Percentiles rank a stretch among this genome's conserved stretches.
Evolutionary conservation across 2,329 filamentous ascomycete species (phyloP).

Genomic region (Botrytis deweyae): DNA sequence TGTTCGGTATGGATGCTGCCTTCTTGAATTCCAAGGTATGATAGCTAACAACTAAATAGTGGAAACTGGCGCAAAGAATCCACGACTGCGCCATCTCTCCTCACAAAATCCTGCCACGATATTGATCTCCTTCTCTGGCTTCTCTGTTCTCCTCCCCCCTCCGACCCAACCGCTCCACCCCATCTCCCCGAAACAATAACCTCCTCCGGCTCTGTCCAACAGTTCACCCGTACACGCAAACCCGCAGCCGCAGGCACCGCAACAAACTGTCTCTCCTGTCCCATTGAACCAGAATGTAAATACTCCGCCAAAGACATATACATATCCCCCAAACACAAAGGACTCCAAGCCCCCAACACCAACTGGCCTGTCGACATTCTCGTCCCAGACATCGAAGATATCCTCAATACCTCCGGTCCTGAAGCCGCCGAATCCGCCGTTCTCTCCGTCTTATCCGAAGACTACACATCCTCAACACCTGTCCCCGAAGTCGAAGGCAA

Average conservation of each 20-base stretch:
- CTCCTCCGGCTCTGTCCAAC: constrained; percentile 68
- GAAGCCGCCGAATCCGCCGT: constrained; percentile 51
- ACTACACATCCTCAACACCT: constrained; percentile 54
- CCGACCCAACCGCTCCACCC: constrained; percentile 31
- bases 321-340: constrained; percentile 49
- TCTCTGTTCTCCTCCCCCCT: constrained; percentile 61
- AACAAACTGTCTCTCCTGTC: constrained; percentile 85
- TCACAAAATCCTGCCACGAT: constrained; percentile 96
- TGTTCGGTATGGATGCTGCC: constrained; percentile 54
- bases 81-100: constrained; percentile 72
- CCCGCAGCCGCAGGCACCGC: constrained; percentile 70
- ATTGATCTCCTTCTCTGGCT: constrained; percentile 93
- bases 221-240: constrained; percentile 75
- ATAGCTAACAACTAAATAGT: constrained; percentile 41
- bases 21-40: neutral
- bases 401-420: constrained; percentile 47
- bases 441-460: constrained; percentile 44
- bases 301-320: constrained; percentile 81
- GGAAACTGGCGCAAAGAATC: constrained; percentile 91
- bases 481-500: constrained; percentile 49
- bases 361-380: constrained; percentile 87
- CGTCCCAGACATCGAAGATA: constrained; percentile 88
- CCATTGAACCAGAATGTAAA: constrained; percentile 70
- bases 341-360: constrained; percentile 63
- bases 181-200: constrained; percentile 65